phyloP scores from a whole-genome alignment of 2,329 filamentous ascomycete genomes.

The Aspergillus sp. region DNA sequence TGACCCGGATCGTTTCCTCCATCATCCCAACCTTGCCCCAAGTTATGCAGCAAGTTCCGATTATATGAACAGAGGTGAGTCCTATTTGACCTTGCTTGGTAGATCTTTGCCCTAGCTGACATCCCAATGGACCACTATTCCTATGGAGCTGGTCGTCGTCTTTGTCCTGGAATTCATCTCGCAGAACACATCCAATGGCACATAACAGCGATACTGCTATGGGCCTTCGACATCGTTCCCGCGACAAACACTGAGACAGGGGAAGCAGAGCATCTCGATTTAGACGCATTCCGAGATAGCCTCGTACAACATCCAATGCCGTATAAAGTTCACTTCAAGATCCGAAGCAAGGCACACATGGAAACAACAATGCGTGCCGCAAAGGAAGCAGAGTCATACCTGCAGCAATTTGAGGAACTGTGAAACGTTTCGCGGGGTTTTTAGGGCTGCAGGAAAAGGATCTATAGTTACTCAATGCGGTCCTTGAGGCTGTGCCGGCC shows the following conservation, averaged over 20 bases:
- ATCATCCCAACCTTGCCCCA: conserved; percentile 1
- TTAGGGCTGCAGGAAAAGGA: too few species aligned
- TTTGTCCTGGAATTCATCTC: conserved; percentile 25
- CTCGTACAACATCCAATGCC: not conserved
- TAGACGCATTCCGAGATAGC: not conserved
- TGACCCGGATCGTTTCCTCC: not conserved
- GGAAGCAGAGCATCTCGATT: conserved; percentile 1
- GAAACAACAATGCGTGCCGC: not conserved
- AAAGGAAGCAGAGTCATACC: conserved; percentile 1
- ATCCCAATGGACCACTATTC: conserved; percentile 11
- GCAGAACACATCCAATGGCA: conserved; percentile 18
- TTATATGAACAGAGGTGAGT: conserved; percentile 2
- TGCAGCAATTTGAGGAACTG: conserved; percentile 1
- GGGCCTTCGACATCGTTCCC: conserved; percentile 9
- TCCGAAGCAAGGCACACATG: not conserved
- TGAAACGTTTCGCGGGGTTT: not conserved
- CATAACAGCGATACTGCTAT: conserved; percentile 16
- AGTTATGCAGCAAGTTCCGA: conserved; percentile 2
- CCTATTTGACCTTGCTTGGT: not conserved
- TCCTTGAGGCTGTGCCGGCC: too few species aligned
- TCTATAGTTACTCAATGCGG: too few species aligned
- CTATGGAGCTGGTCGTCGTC: conserved; percentile 18
- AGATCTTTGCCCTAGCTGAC: not conserved
- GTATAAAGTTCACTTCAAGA: not conserved
- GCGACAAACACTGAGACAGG: not conserved